Conservation (phyloP, 2,329 filamentous ascomycete genomes). For the Trichoderma sp. region DNA sequence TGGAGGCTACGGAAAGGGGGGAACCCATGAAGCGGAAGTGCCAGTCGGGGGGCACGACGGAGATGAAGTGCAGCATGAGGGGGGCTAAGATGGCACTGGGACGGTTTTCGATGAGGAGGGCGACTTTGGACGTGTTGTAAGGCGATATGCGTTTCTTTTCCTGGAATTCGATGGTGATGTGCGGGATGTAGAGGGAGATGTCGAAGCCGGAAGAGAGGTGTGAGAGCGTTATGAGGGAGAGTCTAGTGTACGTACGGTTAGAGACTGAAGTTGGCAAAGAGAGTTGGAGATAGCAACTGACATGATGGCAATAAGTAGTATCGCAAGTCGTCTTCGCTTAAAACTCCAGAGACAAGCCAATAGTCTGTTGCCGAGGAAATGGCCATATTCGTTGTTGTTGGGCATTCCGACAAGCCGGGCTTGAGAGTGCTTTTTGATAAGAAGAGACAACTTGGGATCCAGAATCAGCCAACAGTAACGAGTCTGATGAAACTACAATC, state of each 20-base stretch:
- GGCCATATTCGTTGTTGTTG: not conserved
- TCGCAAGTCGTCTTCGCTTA: not conserved
- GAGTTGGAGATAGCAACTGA: not conserved
- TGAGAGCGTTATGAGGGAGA: not conserved
- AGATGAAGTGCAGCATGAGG: constrained; percentile 54
- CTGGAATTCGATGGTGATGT: not conserved
- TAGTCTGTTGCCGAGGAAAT: not conserved
- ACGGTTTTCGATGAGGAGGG: constrained; percentile 54
- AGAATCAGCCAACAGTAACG: not conserved
- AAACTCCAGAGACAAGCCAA: not conserved
- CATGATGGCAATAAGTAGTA: not conserved
- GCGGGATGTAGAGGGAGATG: not conserved
- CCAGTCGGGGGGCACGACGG: constrained; percentile 56
- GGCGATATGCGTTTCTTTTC: not conserved
- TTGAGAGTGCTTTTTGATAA: not conserved
- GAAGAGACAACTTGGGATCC: not conserved
- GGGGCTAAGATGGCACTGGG: constrained; percentile 49
- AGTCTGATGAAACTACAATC: too few species aligned
- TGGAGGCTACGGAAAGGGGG: constrained; percentile 40
- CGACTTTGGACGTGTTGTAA: constrained; percentile 49
- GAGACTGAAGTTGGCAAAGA: too few species aligned
- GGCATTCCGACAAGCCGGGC: not conserved
- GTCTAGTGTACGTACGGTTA: not conserved
- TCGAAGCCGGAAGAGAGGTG: not conserved
- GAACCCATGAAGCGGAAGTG: constrained; percentile 56